Percentiles rank a stretch among this genome's conserved stretches.
Conservation (phyloP, 768 basidiomycete genomes). For the Chiua virens region DNA sequence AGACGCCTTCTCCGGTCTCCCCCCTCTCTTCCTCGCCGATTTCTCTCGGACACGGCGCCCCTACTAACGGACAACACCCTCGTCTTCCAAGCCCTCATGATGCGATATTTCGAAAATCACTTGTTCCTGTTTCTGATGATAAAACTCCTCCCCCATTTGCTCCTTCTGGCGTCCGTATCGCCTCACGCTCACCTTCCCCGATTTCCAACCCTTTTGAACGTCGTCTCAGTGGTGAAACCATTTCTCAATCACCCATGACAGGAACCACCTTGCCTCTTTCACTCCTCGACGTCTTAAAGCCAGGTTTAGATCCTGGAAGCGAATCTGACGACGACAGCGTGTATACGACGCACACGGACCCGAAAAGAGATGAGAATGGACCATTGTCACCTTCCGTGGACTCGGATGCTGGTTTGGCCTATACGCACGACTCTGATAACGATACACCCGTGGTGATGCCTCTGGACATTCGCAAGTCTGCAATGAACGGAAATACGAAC, state of each 20-base stretch:
- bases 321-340: slow-evolving; percentile 36
- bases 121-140: slow-evolving; percentile 7
- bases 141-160: slow-evolving; percentile 24
- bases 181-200: slow-evolving; percentile 30
- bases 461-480: slow-evolving; percentile 24
- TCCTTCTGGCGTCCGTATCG: slow-evolving; percentile 24
- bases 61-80: slow-evolving; percentile 16
- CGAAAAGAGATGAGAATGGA: slow-evolving; percentile 14
- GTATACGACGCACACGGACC: slow-evolving; percentile 33
- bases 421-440: slow-evolving; percentile 33
- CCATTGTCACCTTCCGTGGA: slow-evolving; percentile 28
- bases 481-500: slow-evolving; percentile 5
- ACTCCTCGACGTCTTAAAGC: slow-evolving; percentile 57
- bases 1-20: slow-evolving; percentile 35
- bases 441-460: slow-evolving; percentile 35
- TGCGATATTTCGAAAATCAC: slow-evolving; percentile 3
- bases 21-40: slow-evolving; percentile 28
- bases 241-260: slow-evolving; percentile 22
- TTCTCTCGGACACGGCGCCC: slow-evolving; percentile 12
- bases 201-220: slow-evolving; percentile 91
- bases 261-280: slow-evolving; percentile 40
- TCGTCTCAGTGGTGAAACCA: slow-evolving; percentile 78
- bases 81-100: slow-evolving; percentile 24
- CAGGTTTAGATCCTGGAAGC: slow-evolving; percentile 19
- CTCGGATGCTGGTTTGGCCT: slow-evolving; percentile 39